Base-by-base conservation (phyloP, 345 rosid species). In the Citrus maxima region DNA sequence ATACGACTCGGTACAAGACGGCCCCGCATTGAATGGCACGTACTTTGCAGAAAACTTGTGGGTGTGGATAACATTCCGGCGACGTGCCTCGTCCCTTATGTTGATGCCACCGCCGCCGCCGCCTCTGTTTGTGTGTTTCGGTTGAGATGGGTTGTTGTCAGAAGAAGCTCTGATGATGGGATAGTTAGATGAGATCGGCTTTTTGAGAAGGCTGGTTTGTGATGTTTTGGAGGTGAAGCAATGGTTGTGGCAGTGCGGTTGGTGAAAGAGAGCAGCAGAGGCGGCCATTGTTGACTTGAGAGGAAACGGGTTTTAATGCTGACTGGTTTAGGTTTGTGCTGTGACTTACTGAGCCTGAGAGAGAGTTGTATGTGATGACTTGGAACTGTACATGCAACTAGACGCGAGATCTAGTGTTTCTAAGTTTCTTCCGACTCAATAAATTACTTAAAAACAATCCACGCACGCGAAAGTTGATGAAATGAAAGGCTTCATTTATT, bases 11-110 rank as follows among this genome's bases (percentile, higher is more conserved):
- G 40, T 24, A 16, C n/a, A 69, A 2, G 64, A 38, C 4, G 82
- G 73, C 18, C 64, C 83, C 2, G 90, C 81, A 67, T 83, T 81
- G 84, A 90, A 90, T 2, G 92, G 94, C 2, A 90, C 89, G 79
- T 88, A 90, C 73, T 86, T 87, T 13, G 94, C 92, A 59, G 92
- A 80, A 73, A 89, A 83, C 38, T 77, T 78, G 37, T 73, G 70
- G 55, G 37, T n/a, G 82, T 70, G 55, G 24, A 62, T 6, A 67
- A 74, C 74, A 78, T 80, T 82, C 55, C 70, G 84, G 71, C 80
- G 86, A 63, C 90, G 92, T 7, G 92, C 90, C 71, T 87, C 88
- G 34, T 89, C 90, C n/a, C 90, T 83, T n/a, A 66, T 66, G 70
- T 66, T 35, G 27, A 66, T 9, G 3, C 68, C 68, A 7, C 68